Evolutionary conservation across 148 eudicot species (phyloP), one percentile per base, ranked within the genome.

Genomic region (Hydrangea macrophylla): DNA sequence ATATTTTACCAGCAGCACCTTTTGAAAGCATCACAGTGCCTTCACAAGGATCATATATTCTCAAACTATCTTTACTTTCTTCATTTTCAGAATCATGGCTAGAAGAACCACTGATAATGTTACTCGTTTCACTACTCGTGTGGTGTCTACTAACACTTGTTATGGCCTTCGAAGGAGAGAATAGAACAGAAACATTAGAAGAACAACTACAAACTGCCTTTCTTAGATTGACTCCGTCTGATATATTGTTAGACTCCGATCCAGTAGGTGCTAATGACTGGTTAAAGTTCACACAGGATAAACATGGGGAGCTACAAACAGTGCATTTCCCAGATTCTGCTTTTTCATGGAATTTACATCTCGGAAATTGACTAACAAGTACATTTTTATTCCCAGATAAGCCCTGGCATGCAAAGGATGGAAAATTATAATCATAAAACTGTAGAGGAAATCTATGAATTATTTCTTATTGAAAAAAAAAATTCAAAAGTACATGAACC

Each of bases 41-140:
- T 70, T 62, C 42, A 33, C 57, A 68, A 25, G 15, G 31, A 53
- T 18, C 70, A 68, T 67, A 53, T 39, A 53, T 31, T 39, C 62
- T 64, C 24, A 18, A 24, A 64, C 33, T 45, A 13, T 48, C 59
- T 15, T 48, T 27, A 54, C 60, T 37, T 31, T 44, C 68, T 9
- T 31, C 51, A 62, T 64, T 65, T 59, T 72, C 65, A 35, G 44
- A 75, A 61, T 28, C 72, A 45, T 45, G 73, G 30, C 78, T 64
- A 30, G 58, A 70, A 55, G 61, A 58, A 70, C n/a, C 60, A 42
- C 39, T 62, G 26, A 28, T 55, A 45, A 55, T 27, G 11, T 10
- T 58, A 55, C 65, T 60, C n/a, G 62, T 62, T 69, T 69, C 58
- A 64, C 74, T 60, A 60, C 28, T 39, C 10, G 48, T 44, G 28